Base-by-base conservation (phyloP, 2,329 filamentous ascomycete genomes). In the Saccharata proteae region DNA sequence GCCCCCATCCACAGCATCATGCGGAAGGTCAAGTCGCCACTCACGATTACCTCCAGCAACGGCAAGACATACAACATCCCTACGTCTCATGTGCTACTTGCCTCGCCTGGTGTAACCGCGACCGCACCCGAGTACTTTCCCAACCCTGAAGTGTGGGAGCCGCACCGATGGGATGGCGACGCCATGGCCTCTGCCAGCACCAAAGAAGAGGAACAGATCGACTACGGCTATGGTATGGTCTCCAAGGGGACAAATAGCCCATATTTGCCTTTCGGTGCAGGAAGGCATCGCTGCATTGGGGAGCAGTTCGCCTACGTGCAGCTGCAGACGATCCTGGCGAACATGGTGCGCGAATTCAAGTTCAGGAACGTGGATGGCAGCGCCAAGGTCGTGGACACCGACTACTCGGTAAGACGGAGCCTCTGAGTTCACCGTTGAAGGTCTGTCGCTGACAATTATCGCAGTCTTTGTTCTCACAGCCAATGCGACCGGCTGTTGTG, bases 251-350 rank as follows among this genome's bases (percentile, higher is more conserved):
- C 83, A 10, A 74, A 74, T 37, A 92, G 81, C 31, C 86, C 88
- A 1, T 96, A 94, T 55, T 72, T 96, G 28, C 88, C 88, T 2
- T 96, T 96, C 51, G 88, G 88, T 36, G 88, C 86, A 17, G 88
- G 88, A 24, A 70, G 88, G 43, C 88, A 96, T 60, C 71, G 88
- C 43, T 96, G 88, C 60, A 94, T 96, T 50, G 88, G 88, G 42
- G 88, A 96, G 67, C 84, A 93, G 50, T 96, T 94, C 55, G 88
- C 88, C 44, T 93, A 92, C 53, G 69, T 92, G 36, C 88, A 96
- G 61, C 66, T 96, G 40, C 79, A 86, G 52, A 85, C 83, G 26
- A 92, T 96, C 43, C 64, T 78, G 9, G 83, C 77, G 30, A 76
- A 75, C 36, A 62, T 86, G 42, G 80, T 93, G 23, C 71, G 84